phyloP scores from a whole-genome alignment of 2,329 filamentous ascomycete genomes.

The Penicillium sumatraense region DNA sequence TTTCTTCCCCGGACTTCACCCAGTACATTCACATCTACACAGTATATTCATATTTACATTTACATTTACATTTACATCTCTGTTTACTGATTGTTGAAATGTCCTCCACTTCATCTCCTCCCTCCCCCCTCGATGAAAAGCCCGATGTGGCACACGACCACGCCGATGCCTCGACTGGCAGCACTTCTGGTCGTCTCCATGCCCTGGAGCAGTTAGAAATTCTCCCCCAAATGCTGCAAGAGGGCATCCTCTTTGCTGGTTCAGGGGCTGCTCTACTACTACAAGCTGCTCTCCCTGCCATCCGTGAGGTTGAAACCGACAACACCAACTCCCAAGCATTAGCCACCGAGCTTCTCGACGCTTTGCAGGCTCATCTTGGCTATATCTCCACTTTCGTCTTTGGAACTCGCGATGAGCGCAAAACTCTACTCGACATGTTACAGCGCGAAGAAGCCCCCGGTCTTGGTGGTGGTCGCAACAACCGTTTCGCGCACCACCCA shows the following conservation, averaged over 20 bases:
- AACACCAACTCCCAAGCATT: conserved; percentile 22
- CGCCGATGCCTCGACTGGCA: conserved; percentile 4
- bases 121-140: conserved; percentile 23
- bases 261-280: conserved; percentile 39
- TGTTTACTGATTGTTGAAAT: neutral
- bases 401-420: conserved; percentile 35
- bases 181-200: conserved; percentile 28
- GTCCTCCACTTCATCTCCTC: conserved; percentile 24
- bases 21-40: no score
- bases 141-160: conserved; percentile 3
- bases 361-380: conserved; percentile 35
- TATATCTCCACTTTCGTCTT: conserved; percentile 42
- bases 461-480: conserved; percentile 24
- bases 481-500: conserved; percentile 27
- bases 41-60: no score
- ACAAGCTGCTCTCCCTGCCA: conserved; percentile 38
- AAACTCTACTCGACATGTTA: conserved; percentile 32
- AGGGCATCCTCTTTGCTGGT: conserved; percentile 42
- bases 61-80: no score
- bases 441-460: conserved; percentile 27
- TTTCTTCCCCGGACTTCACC: neutral
- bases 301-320: conserved; percentile 20
- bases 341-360: conserved; percentile 35
- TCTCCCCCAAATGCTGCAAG: conserved; percentile 40
- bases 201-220: conserved; percentile 39